Conservation (phyloP, 768 basidiomycete genomes). For the Pulveroboletus frians region DNA sequence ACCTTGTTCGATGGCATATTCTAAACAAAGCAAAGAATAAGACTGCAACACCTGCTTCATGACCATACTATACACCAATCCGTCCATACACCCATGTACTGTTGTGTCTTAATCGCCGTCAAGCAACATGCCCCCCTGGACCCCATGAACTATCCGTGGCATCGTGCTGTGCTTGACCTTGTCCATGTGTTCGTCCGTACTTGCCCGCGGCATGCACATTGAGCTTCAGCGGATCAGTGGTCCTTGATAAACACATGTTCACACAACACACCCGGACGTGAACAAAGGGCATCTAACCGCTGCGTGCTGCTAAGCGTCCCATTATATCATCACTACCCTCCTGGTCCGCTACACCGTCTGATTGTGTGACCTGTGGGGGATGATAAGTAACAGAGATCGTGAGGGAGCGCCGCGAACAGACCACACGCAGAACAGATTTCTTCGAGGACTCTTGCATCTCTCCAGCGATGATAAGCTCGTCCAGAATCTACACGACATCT, state of each 20-base stretch:
- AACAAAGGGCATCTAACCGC: slow-evolving; percentile 43
- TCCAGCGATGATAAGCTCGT: slow-evolving; percentile 90
- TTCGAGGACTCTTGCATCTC: slow-evolving; percentile 93
- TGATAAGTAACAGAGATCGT: slow-evolving; percentile 10
- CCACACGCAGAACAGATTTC: slow-evolving; percentile 59
- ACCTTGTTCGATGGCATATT: slow-evolving; percentile 81
- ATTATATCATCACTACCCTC: slow-evolving; percentile 80
- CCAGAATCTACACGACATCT: slow-evolving; percentile 56
- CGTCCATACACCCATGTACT: neutral
- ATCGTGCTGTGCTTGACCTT: neutral
- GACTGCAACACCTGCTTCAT: slow-evolving; percentile 13
- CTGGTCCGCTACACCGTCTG: slow-evolving; percentile 79
- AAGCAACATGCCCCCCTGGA: neutral
- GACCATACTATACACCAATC: neutral
- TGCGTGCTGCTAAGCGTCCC: slow-evolving; percentile 69
- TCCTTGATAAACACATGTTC: slow-evolving; percentile 22
- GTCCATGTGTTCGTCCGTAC: neutral
- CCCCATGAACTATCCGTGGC: neutral
- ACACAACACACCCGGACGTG: slow-evolving; percentile 2
- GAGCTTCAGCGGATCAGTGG: slow-evolving; percentile 26
- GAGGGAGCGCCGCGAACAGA: slow-evolving; percentile 19
- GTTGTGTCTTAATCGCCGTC: neutral
- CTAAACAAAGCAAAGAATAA: slow-evolving; percentile 48
- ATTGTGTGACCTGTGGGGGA: slow-evolving; percentile 66
- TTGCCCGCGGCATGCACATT: neutral